Percentiles rank a stretch among this genome's conserved stretches.
These are phyloP conservation scores for Rutstroemia sp. DNA, from an alignment of 2,329 filamentous ascomycete genomes.

Conservation along the genomic window DNA sequence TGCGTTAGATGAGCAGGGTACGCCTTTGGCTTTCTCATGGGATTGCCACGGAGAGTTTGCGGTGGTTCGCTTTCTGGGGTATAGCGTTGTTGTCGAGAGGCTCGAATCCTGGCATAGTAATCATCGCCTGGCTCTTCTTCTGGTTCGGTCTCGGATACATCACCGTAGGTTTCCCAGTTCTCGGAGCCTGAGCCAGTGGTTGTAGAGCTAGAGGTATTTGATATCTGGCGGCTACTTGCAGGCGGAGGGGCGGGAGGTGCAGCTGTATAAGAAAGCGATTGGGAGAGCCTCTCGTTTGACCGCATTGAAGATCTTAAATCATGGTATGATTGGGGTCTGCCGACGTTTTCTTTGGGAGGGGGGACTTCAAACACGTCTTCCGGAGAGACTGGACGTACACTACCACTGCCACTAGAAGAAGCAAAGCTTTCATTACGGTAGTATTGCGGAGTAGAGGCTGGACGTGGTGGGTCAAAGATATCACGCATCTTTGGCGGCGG, in stretches of 20 bases:
- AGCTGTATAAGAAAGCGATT: constrained; percentile 20
- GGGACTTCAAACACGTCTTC: constrained; percentile 83
- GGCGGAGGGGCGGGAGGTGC: constrained; percentile 23
- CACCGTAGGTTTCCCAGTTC: constrained; percentile 97
- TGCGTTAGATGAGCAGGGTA: constrained; percentile 42
- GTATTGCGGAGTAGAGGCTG: constrained; percentile 43
- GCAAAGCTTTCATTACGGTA: constrained; percentile 41
- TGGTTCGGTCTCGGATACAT: constrained; percentile 70
- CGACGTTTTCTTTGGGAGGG: constrained; percentile 30
- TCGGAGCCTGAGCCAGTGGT: constrained; percentile 75
- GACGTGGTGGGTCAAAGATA: constrained; percentile 48
- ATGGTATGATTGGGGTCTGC: constrained; percentile 31
- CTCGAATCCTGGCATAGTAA: constrained; percentile 76
- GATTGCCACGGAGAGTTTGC: constrained; percentile 30
- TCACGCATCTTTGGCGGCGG: constrained; percentile 93
- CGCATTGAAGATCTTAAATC: constrained; percentile 38
- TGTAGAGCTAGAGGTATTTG: constrained; percentile 57
- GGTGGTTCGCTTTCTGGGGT: constrained; percentile 36
- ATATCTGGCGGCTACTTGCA: constrained; percentile 54
- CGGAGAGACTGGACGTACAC: constrained; percentile 55
- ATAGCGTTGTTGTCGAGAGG: constrained; percentile 59
- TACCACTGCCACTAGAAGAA: constrained; percentile 36
- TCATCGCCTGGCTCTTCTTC: constrained; percentile 74
- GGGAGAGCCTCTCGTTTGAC: constrained; percentile 30
- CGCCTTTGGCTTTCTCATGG: constrained; percentile 47